Base-by-base conservation (phyloP, 140 eudicot genomes). In the Flaveria floridana region DNA sequence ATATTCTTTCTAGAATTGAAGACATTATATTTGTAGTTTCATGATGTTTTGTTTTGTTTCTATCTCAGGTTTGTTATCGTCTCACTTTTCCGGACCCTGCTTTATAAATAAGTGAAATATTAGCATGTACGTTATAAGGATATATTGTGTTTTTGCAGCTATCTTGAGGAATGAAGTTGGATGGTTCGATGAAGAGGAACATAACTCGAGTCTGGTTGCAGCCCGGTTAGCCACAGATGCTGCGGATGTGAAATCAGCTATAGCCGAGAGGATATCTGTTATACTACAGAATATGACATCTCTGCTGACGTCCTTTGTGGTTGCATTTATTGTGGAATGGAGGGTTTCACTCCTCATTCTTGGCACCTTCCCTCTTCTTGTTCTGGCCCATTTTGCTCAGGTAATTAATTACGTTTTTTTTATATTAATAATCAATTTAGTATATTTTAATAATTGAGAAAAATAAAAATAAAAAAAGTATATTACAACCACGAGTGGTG, bases 121-220 rank as follows among this genome's bases (percentile, higher is more conserved):
- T 34, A 6, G 41, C 8, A 1, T 1, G 41, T 34, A 34, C 41
- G 41, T 34, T 34, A 34, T 34, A 34, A 34, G 41, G 7, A 34
- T 34, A 0, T 34, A 6, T 34, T 34, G 41, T 34, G 7, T 34
- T 72, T 76, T 37, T 79, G 75, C 87, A 94, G 99, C 99, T 37
- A 94, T 94, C 66, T 52, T 94, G 79, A 90, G 96, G 86, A 94
- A 94, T 85, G 99, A 94, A 85, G 99, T 94, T 13, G 99, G 94
- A 68, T 94, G 99, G 97, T 94, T 82, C 72, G 99, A 94, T 19
- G 99, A 94, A 78, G 99, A 94, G 77, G 99, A 94, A 81, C 92
- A 94, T 79, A 94, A 94, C 84, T 94, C 99, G 14, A 94, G 96
- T 85, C 87, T 94, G n/a, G 83, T 94, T 9, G 97, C 99, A 75